Conservation (phyloP, 2,329 filamentous ascomycete species). For the Karstenula rhodostoma region DNA sequence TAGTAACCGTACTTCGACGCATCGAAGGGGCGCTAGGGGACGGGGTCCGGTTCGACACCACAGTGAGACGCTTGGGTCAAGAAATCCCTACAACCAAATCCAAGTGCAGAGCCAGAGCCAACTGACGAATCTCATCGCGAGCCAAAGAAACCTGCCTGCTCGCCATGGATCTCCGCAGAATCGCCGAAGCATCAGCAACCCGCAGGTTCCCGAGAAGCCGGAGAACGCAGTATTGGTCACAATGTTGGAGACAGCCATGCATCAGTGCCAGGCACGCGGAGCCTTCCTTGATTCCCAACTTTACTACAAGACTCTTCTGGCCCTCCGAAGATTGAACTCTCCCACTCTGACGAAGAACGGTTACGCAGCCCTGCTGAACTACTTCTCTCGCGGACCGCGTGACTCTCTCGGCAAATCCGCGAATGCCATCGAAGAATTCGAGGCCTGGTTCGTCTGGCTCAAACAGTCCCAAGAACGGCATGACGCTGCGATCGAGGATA, state of each 20-base stretch:
- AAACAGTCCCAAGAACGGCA: constrained; percentile 83
- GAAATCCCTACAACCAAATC: constrained; percentile 56
- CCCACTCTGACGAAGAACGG: constrained; percentile 70
- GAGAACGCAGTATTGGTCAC: constrained; percentile 66
- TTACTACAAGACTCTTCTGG: constrained; percentile 83
- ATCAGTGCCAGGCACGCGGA: constrained; percentile 77
- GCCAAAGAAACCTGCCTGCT: constrained; percentile 43
- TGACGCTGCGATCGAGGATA: constrained; percentile 75
- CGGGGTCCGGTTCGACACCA: constrained; percentile 35
- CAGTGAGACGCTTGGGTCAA: constrained; percentile 54
- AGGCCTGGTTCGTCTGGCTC: constrained; percentile 83
- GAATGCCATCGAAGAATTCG: constrained; percentile 78
- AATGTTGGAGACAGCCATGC: constrained; percentile 79
- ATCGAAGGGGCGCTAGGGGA: constrained; percentile 46
- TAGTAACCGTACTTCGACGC: constrained; percentile 71
- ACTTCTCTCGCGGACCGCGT: constrained; percentile 75
- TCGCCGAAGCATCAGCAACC: constrained; percentile 52
- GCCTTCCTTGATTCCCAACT: constrained; percentile 86
- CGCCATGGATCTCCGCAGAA: constrained; percentile 49
- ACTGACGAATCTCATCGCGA: constrained; percentile 49
- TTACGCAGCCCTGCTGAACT: constrained; percentile 74
- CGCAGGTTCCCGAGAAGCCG: constrained; percentile 39
- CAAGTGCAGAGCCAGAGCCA: constrained; percentile 45
- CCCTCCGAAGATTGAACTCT: constrained; percentile 70
- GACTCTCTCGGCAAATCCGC: constrained; percentile 75